Conservation (phyloP, 2,329 filamentous ascomycete species). For the Neopestalotiopsis sp. region DNA sequence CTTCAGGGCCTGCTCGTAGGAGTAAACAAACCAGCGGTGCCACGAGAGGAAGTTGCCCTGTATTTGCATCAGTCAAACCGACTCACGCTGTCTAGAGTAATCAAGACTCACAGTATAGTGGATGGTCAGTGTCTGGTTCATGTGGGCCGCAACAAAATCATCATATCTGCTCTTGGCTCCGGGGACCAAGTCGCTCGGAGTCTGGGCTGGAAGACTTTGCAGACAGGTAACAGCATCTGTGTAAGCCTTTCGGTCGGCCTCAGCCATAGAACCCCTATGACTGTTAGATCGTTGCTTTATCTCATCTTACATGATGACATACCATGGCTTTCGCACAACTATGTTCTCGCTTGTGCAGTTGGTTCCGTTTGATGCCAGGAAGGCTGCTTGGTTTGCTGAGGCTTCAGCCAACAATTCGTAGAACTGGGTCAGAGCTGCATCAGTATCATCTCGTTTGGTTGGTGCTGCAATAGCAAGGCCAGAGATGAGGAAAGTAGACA, state of each 20-base stretch:
- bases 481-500: background rate
- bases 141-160: conserved; percentile 38
- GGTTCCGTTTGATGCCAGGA: background rate
- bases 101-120: conserved; percentile 35
- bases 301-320: background rate
- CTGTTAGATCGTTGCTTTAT: background rate
- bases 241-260: conserved; percentile 14
- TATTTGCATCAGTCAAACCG: background rate
- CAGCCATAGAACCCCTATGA: background rate
- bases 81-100: no score
- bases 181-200: conserved; percentile 12
- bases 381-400: background rate
- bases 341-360: conserved; percentile 5
- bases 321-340: conserved; percentile 12
- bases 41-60: conserved; percentile 25
- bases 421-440: background rate
- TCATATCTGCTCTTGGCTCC: conserved; percentile 16
- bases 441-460: background rate
- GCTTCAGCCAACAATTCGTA: conserved; percentile 8
- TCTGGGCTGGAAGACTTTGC: conserved; percentile 9
- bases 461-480: background rate
- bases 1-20: conserved; percentile 38
- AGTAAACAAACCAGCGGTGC: conserved; percentile 24
- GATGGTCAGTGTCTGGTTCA: conserved; percentile 39
- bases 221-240: conserved; percentile 17